A percentile compares a stretch with the other conserved stretches of the same genome.
Conservation (phyloP, 305 asterid species). For the Solanum hybrid region DNA sequence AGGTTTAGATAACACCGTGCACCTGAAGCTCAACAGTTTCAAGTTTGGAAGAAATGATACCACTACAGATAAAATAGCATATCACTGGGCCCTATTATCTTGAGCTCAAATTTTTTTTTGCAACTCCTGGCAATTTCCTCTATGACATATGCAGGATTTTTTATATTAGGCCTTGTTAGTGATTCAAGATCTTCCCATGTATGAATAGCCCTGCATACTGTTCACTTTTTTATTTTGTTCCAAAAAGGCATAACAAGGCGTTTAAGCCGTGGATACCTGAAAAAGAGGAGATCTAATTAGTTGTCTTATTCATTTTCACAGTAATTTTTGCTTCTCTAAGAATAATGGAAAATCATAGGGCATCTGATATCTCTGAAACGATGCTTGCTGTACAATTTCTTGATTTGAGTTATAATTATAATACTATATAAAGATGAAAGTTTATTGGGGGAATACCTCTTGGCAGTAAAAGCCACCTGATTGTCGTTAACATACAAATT, state of each 20-base stretch:
- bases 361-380: neutral
- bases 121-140: neutral
- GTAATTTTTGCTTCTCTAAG: neutral
- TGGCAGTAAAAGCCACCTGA: neutral
- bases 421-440: neutral
- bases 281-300: neutral
- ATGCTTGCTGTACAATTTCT: neutral
- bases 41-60: conserved; percentile 43
- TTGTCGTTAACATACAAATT: neutral
- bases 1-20: conserved; percentile 41
- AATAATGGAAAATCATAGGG: neutral
- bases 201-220: neutral
- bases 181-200: neutral
- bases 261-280: neutral
- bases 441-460: too few relatives aligned
- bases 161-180: neutral
- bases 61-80: neutral
- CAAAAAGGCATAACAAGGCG: neutral
- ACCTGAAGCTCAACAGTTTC: conserved; percentile 58
- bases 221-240: neutral
- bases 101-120: conserved; percentile 25
- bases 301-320: neutral
- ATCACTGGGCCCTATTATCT: conserved; percentile 3
- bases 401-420: neutral
- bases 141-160: neutral